These are phyloP conservation scores for Crucihimalaya himalaica DNA, from an alignment of 345 rosid species.

Conservation along the genomic window DNA sequence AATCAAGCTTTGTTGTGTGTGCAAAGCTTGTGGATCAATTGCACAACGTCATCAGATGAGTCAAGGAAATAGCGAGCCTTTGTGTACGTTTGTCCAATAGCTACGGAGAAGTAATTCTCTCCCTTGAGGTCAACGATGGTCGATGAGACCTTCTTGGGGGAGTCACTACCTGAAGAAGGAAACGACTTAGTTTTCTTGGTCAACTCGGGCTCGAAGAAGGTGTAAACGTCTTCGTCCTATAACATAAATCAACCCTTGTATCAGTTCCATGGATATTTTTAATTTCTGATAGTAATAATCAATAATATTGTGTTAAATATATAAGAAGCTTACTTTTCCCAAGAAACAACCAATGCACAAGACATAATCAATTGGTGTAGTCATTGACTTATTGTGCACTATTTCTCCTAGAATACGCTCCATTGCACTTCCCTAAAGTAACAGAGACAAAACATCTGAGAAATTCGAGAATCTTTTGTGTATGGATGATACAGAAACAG, in stretches of 20 bases:
- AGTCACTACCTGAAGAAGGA: conserved; percentile 23
- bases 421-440: conserved; percentile 83
- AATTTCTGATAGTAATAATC: neutral
- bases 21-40: conserved; percentile 63
- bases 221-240: conserved; percentile 95
- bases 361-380: conserved; percentile 84
- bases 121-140: conserved; percentile 86
- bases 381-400: conserved; percentile 79
- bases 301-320: neutral
- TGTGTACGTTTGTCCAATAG: conserved; percentile 73
- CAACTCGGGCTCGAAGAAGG: conserved; percentile 86
- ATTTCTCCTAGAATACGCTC: conserved; percentile 87
- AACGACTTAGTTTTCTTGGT: conserved; percentile 41
- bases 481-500: neutral
- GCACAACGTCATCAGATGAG: conserved; percentile 78
- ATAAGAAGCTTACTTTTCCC: conserved; percentile 60
- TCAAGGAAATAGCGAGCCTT: conserved; percentile 70
- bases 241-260: conserved; percentile 18
- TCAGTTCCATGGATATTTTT: neutral
- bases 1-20: conserved; percentile 29
- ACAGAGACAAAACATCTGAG: conserved; percentile 22
- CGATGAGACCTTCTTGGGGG: conserved; percentile 71
- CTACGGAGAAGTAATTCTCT: conserved; percentile 88
- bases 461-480: conserved; percentile 3
- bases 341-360: conserved; percentile 88